Percentiles rank a stretch among this genome's conserved stretches.
Evolutionary conservation across 2,329 filamentous ascomycete genomes (phyloP).

Genomic region (Curvularia eragrostidis): DNA sequence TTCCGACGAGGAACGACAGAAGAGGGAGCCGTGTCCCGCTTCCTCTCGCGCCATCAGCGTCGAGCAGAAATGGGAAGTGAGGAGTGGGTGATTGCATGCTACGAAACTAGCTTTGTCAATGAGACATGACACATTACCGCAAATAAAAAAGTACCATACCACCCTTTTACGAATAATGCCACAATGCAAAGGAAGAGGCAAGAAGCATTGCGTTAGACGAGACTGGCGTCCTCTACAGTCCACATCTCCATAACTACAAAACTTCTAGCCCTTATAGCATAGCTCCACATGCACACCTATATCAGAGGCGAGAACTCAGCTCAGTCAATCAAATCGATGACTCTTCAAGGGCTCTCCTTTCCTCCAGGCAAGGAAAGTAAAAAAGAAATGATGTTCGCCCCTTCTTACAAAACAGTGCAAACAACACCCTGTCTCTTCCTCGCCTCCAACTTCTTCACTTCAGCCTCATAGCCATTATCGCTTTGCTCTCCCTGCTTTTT

Average conservation of each 20-base stretch:
- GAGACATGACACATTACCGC: too few relatives aligned
- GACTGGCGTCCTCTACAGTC: neutral
- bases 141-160: neutral
- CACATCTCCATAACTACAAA: neutral
- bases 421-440: neutral
- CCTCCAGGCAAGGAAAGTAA: neutral
- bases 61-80: constrained; percentile 3
- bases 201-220: neutral
- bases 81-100: neutral
- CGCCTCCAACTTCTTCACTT: neutral
- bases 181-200: neutral
- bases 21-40: too few relatives aligned
- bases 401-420: neutral
- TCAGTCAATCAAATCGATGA: neutral
- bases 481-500: neutral
- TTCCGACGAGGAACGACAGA: neutral
- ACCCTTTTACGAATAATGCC: neutral
- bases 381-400: too few relatives aligned
- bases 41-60: neutral
- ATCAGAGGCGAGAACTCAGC: neutral
- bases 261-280: neutral
- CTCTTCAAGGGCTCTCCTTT: neutral
- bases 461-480: neutral
- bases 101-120: neutral
- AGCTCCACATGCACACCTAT: neutral